Base-by-base conservation (phyloP, 805 yeast species). In the Yamadazyma tumulicola region DNA sequence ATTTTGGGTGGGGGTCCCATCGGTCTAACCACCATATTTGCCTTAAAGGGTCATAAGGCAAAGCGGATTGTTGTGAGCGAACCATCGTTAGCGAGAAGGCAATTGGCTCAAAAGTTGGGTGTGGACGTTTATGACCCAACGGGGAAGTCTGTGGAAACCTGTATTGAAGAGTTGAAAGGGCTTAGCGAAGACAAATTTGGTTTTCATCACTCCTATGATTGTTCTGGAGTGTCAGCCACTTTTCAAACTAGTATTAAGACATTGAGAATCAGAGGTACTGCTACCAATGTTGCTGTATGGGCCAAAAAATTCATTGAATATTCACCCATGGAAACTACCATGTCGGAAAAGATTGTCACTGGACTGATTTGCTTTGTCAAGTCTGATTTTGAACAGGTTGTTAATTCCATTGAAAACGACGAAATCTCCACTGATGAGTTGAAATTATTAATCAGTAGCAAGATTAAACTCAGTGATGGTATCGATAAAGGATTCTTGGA, bases 221-320 rank as follows among this genome's bases (percentile, higher is more conserved):
- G 78, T 46, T 71, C 79, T 1, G 81, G 81, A 14, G 55, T 76
- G 7, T 72, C 67, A 34, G 65, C 68, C 6, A 79, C 84, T 9
- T 68, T 74, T 35, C 65, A 64, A 30, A 65, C 79, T 4, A 74
- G 76, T 3, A 51, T 79, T 24, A 61, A 59, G 24, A 74, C 76
- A 4, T 55, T 76, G 6, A 59, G 69, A 1, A 69, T 75, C 5
- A 67, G 74, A 42, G 85, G 85, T 29, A 61, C 64, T 2, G 73
- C 78, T n/a, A 74, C 76, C 19, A 79, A 79, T 52, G 71, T 79
- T 36, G 85, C 85, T 4, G 74, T 80, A 28, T 79, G 83, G 82
- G 77, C 79, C 14, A 64, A 68, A 29, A 59, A 66, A 23, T 69
- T 77, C 6, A 56, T 72, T 17, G 60, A 59, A 11, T 72, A 68